Base-by-base conservation (phyloP, 345 rosid genomes). In the Hypericum androsaemum region DNA sequence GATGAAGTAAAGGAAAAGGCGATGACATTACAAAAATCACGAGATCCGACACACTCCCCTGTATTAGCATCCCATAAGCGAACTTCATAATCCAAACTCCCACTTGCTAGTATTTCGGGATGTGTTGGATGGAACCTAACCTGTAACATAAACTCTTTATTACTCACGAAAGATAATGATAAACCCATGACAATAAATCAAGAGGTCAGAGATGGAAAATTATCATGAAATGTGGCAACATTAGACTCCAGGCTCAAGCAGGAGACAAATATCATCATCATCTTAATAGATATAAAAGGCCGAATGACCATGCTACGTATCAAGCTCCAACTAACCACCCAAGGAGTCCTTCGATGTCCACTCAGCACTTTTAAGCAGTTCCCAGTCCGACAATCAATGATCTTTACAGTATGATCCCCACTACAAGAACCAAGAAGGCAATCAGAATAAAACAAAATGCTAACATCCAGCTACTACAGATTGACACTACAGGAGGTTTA, bases 341-440 rank as follows among this genome's bases (percentile, higher is more conserved):
- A 90, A 3, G 98, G 98, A 37, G 98, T 90, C 69, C 96, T 77
- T 64, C 92, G 78, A 72, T 90, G 98, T 69, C 98, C 98, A 32
- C 65, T 80, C 73, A 90, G 73, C 57, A 87, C 95, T 73, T 90
- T 90, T 64, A 84, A 76, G 79, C 98, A 90, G 61, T 75, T 77
- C 64, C 96, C 98, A 50, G 82, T 87, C 66, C 81, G 77, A 59
- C 83, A 87, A 71, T 90, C 92, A 71, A 90, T 82, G 58, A 87
- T 79, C 80, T 84, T 80, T 57, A 88, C 95, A 0, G 92, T 88
- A 57, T 88, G 95, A 59, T 88, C 97, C 47, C 95, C 97, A 63
- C 95, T 83, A 73, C 71, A 73, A 39, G 48, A 7, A 43, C 1
- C 0, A 32, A 50, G 28, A 37, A 14, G 41, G 48, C 41, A n/a